These are phyloP conservation scores for Ceratorhiza oryzae-sativae DNA, from an alignment of 1,284 basidiomycete species.

Conservation along the genomic window DNA sequence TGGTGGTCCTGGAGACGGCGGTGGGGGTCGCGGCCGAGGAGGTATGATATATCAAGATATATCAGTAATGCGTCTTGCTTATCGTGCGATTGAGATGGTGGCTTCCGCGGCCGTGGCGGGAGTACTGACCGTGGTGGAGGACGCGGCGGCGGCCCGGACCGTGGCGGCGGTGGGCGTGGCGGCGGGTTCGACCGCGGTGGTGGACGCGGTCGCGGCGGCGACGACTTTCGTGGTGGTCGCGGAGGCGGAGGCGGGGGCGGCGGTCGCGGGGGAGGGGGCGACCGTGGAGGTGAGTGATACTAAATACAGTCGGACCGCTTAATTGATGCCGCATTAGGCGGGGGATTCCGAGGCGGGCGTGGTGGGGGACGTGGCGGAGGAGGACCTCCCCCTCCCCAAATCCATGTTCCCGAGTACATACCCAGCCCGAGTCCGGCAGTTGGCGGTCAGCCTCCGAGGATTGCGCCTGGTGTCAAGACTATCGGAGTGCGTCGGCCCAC, in stretches of 20 bases:
- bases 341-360: background rate
- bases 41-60: too few relatives aligned
- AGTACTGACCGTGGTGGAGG: background rate
- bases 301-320: too few relatives aligned
- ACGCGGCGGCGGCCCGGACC: background rate
- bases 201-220: constrained; percentile 8
- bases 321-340: too few relatives aligned
- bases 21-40: background rate
- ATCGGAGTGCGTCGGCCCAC: constrained; percentile 14
- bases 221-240: background rate
- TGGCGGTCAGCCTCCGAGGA: background rate
- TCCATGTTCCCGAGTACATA: background rate
- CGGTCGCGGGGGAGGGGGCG: background rate
- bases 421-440: background rate
- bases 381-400: background rate
- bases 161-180: constrained; percentile 3
- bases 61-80: too few relatives aligned
- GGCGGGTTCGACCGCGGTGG: constrained; percentile 1
- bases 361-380: constrained; percentile 7
- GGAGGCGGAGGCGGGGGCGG: background rate
- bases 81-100: too few relatives aligned
- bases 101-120: too few relatives aligned
- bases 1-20: constrained; percentile 3
- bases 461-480: constrained; percentile 29
- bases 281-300: background rate